These are phyloP conservation scores for Melocanna baccifera DNA, from an alignment of 176 grass and related monocot species.

Conservation along the genomic window DNA sequence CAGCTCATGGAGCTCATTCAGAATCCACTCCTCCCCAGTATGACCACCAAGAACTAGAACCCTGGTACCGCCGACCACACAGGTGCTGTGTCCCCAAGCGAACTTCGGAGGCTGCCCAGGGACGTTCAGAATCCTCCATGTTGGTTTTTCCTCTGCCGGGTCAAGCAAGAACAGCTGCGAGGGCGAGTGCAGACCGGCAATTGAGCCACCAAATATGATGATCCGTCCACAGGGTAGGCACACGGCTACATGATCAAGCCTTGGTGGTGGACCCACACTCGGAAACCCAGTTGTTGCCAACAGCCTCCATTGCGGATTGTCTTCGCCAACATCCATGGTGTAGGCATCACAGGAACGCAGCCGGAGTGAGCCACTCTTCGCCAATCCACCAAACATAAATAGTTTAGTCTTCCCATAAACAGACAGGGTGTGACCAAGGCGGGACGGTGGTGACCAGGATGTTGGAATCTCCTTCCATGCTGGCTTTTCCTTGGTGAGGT, in stretches of 20 bases:
- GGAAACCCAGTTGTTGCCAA: conserved; percentile 51
- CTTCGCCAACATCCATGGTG: conserved; percentile 64
- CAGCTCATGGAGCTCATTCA: conserved; percentile 96
- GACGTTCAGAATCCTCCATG: conserved; percentile 79
- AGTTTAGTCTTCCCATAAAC: conserved; percentile 76
- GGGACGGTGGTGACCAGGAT: conserved; percentile 65
- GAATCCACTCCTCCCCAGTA: conserved; percentile 96
- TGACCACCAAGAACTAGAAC: conserved; percentile 75
- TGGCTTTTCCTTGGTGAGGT: conserved; percentile 76
- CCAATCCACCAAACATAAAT: conserved; percentile 89
- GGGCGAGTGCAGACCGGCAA: conserved; percentile 77
- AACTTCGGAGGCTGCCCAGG: conserved; percentile 81
- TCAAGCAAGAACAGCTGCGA: conserved; percentile 74
- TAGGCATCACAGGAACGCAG: conserved; percentile 78
- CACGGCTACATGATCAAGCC: conserved; percentile 83
- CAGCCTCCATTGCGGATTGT: conserved; percentile 78
- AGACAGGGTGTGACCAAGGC: conserved; percentile 78
- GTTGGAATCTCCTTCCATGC: conserved; percentile 81
- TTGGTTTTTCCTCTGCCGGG: conserved; percentile 68
- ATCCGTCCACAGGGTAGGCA: conserved; percentile 83
- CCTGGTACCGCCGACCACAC: conserved; percentile 85
- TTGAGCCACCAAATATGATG: conserved; percentile 86
- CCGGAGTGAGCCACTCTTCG: conserved; percentile 72
- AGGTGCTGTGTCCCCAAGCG: conserved; percentile 93
- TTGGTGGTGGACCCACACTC: conserved; percentile 52